Percentiles rank a stretch among this genome's conserved stretches.
Conservation (phyloP, 805 yeast genomes). For the Wilhelminamyces savonicus region DNA sequence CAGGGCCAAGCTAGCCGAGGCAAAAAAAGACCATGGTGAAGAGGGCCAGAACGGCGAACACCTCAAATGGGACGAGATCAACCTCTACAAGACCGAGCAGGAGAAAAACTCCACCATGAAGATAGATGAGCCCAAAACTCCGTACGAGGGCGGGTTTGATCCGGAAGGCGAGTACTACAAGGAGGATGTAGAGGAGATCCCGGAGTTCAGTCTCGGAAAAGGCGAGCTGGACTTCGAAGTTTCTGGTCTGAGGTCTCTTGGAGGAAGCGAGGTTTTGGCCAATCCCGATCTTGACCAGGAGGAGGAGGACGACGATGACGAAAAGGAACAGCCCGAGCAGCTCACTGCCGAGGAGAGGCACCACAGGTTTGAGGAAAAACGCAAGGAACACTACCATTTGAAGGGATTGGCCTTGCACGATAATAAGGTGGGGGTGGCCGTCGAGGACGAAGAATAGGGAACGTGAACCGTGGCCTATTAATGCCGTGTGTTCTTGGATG, state of each 20-base stretch:
- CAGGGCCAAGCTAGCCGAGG: conserved; percentile 38
- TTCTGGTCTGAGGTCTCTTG: conserved; percentile 21
- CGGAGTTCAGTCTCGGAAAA: conserved; percentile 52
- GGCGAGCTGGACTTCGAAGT: conserved; percentile 37
- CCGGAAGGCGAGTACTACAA: conserved; percentile 76
- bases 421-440: conserved; percentile 18
- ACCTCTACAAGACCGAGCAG: conserved; percentile 65
- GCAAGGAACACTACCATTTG: conserved; percentile 73
- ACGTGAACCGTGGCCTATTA: background rate
- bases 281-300: background rate
- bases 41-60: conserved; percentile 20
- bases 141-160: conserved; percentile 84
- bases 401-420: conserved; percentile 43
- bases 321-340: conserved; percentile 33
- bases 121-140: conserved; percentile 94
- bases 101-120: conserved; percentile 70
- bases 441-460: conserved; percentile 15
- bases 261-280: conserved; percentile 36
- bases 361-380: conserved; percentile 63
- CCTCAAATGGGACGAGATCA: conserved; percentile 81
- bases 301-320: conserved; percentile 17
- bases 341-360: conserved; percentile 56
- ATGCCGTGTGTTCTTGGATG: no score
- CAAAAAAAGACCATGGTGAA: conserved; percentile 17
- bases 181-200: conserved; percentile 45